Base-by-base conservation (phyloP, 2,329 filamentous ascomycete species). In the Aspergillus eucalypticola region DNA sequence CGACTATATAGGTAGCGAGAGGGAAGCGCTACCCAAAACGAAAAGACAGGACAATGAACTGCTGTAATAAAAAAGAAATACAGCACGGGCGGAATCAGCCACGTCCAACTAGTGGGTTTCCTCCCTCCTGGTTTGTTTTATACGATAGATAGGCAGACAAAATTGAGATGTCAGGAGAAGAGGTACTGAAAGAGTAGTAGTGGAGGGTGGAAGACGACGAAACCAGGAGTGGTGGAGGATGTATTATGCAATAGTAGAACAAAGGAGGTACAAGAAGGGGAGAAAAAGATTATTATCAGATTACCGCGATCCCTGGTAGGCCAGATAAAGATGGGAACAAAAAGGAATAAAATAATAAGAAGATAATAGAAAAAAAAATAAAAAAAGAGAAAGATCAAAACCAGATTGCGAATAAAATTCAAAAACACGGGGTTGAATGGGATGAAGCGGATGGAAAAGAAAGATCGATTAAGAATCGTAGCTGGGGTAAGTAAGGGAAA, bases 401-500 rank as follows among this genome's bases (percentile, higher is more conserved):
- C 10, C 27, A 29, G 11, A 29, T 29, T 4, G 1, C 11, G 52
- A 42, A 53, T 38, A n/a, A 59, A 44, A 32, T 15, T 13, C 10
- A 35, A 50, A 54, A 56, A 38, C 39, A 64, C 49, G 50, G 35
- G 29, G 51, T 39, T 53, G 17, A 53, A 27, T 23, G 39, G 35
- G 53, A 55, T 46, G 23, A 15, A 53, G 29, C 17, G 32, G 15
- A 55, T 29, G 17, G 46, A 56, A 55, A 58, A 46, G 51, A 41
- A 56, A 10, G 55, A 59, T 41, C 49, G 49, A 50, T 32, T 41
- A 51, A 50, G 58, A 60, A 56, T 48, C n/a, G 32, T 54, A 58
- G 53, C 41, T 39, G 52, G 60, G 49, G 56, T 55, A 50, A 50
- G 60, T 61, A 60, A 64, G 65, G 62, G 60, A 64, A 59, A 61